phyloP scores from a whole-genome alignment of 2,329 filamentous ascomycete genomes.

The Sphaerostilbella broomeana region DNA sequence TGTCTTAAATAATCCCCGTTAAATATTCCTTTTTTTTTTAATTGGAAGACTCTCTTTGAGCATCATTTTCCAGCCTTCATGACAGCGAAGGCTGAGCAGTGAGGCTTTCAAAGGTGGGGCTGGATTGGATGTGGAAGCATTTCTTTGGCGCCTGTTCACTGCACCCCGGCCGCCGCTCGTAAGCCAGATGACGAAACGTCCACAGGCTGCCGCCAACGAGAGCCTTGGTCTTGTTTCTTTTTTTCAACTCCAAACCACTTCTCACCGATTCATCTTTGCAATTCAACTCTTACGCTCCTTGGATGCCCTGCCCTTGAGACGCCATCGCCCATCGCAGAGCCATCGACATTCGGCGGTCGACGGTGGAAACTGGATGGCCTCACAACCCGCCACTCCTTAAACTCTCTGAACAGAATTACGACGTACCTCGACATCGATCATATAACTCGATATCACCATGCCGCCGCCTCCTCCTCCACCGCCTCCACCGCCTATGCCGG shows the following conservation, averaged over 20 bases:
- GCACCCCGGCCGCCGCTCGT: slow-evolving; percentile 9
- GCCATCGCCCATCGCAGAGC: not conserved
- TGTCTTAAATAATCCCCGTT: not conserved
- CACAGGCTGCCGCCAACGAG: slow-evolving; percentile 3
- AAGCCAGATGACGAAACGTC: slow-evolving; percentile 14
- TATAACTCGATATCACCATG: slow-evolving; percentile 19
- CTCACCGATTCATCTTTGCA: not conserved
- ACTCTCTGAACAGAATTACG: not conserved
- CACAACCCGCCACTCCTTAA: not conserved
- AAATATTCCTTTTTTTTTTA: not conserved
- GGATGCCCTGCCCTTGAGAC: not conserved
- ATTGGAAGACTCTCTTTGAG: too few relatives aligned
- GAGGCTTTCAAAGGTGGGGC: slow-evolving; percentile 8
- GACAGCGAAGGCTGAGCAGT: not conserved
- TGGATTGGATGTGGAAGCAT: slow-evolving; percentile 4
- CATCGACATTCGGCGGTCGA: not conserved
- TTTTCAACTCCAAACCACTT: not conserved
- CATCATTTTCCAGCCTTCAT: too few relatives aligned
- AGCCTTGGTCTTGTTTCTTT: slow-evolving; percentile 6
- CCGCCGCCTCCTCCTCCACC: slow-evolving; percentile 61
- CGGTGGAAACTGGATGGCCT: not conserved
- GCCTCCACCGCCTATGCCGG: slow-evolving; percentile 62
- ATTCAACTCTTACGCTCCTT: slow-evolving; percentile 1
- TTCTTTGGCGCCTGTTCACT: slow-evolving; percentile 5
- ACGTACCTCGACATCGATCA: not conserved